These are phyloP conservation scores for Fomitopsis palustris DNA, from an alignment of 1,284 basidiomycete species.

Conservation along the genomic window DNA sequence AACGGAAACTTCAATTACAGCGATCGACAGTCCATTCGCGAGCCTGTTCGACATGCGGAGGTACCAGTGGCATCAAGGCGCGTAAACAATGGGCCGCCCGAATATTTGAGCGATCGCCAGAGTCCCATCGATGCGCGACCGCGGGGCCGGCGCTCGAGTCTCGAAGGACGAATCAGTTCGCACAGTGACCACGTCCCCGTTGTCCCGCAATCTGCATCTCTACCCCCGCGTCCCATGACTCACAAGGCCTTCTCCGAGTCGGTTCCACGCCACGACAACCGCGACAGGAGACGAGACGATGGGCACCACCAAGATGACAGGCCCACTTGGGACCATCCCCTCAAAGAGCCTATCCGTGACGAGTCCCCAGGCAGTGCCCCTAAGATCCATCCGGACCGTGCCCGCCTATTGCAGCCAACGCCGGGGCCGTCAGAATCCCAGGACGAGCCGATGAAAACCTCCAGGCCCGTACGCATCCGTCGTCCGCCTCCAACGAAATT, in stretches of 20 bases:
- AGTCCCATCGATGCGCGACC: conserved; percentile 1
- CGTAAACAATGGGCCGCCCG: background rate
- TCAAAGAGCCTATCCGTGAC: background rate
- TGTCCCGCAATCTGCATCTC: conserved; percentile 2
- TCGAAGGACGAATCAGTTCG: conserved; percentile 7
- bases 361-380: background rate
- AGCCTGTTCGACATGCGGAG: background rate
- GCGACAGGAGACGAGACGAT: conserved; percentile 6
- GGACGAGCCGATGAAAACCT: conserved; percentile 6
- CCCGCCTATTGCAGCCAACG: conserved; percentile 4
- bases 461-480: conserved; percentile 13
- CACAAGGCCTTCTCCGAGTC: conserved; percentile 3
- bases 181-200: background rate
- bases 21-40: background rate
- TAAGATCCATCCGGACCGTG: conserved; percentile 19
- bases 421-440: background rate
- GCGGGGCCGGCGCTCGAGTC: background rate
- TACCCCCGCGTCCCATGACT: conserved; percentile 3
- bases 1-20: background rate
- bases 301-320: background rate
- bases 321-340: conserved; percentile 1
- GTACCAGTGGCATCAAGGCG: background rate
- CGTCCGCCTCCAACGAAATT: conserved; percentile 7
- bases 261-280: conserved; percentile 7
- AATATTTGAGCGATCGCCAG: background rate